Evolutionary conservation across 768 basidiomycete species (phyloP).

Genomic region (Aureoboletus auriporus): DNA sequence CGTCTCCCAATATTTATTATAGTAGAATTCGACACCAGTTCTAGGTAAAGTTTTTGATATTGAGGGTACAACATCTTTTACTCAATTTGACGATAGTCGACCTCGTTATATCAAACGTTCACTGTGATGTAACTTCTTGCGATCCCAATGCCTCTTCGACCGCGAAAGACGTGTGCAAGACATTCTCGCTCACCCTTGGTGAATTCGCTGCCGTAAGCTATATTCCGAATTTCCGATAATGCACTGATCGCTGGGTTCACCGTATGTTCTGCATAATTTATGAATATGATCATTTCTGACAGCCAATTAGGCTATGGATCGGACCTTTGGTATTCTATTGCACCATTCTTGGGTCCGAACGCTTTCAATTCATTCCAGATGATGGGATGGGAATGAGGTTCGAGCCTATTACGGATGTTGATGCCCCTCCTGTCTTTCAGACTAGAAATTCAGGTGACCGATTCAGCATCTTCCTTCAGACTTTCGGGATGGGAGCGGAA

Average conservation of each 20-base stretch:
- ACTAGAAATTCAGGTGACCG: slow-evolving; percentile 31
- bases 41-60: background rate
- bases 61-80: background rate
- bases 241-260: slow-evolving; percentile 4
- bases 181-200: slow-evolving; percentile 36
- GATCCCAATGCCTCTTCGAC: slow-evolving; percentile 21
- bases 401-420: slow-evolving; percentile 32
- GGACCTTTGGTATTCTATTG: slow-evolving; percentile 4
- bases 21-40: slow-evolving; percentile 28
- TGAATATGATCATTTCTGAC: background rate
- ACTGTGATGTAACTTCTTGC: slow-evolving; percentile 18
- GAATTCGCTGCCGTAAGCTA: slow-evolving; percentile 29
- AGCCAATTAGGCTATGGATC: slow-evolving; percentile 2
- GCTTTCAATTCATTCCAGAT: slow-evolving; percentile 6
- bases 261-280: background rate
- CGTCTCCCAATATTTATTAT: background rate
- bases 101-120: slow-evolving; percentile 8
- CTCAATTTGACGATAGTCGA: slow-evolving; percentile 7
- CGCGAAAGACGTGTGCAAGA: slow-evolving; percentile 14
- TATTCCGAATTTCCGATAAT: slow-evolving; percentile 30
- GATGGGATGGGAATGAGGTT: slow-evolving; percentile 38
- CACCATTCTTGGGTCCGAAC: background rate
- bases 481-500: slow-evolving; percentile 35
- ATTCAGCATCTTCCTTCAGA: slow-evolving; percentile 45
- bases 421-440: slow-evolving; percentile 34